Conservation (phyloP, 23 red algal genomes). For the Gracilaria gracilis region DNA sequence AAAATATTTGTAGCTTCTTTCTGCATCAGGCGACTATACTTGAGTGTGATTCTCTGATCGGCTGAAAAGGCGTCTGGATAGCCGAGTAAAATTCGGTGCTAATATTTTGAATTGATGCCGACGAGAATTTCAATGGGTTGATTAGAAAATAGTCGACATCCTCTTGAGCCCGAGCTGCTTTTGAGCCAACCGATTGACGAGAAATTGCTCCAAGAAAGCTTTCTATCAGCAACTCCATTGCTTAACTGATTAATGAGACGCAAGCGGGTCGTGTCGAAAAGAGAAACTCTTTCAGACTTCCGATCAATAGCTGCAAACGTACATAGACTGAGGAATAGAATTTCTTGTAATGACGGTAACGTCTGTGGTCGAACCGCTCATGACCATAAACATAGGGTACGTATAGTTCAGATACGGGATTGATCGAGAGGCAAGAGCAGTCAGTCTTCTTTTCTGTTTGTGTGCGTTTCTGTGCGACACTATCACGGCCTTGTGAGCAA, state of each 20-base stretch:
- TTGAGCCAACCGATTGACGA: not conserved
- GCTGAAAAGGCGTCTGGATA: too few relatives aligned
- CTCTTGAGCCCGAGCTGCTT: not conserved
- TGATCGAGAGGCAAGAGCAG: not conserved
- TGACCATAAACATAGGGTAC: not conserved
- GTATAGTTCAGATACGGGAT: not conserved
- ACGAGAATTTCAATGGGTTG: not conserved
- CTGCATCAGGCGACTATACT: not conserved
- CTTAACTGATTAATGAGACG: not conserved
- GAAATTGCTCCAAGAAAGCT: not conserved
- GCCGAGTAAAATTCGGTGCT: not conserved
- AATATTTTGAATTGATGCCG: not conserved
- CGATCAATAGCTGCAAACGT: too few relatives aligned
- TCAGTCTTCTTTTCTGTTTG: not conserved
- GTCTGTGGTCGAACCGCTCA: not conserved
- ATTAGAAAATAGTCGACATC: not conserved
- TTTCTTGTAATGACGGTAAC: not conserved
- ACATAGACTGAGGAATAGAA: not conserved
- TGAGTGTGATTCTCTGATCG: not conserved
- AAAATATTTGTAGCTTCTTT: not conserved
- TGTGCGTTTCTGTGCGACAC: not conserved
- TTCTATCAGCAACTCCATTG: not conserved
- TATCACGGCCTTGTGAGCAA: not conserved
- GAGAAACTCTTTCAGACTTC: not conserved
- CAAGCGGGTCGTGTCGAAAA: not conserved